Conservation (phyloP, 2,329 filamentous ascomycete genomes). For the Arthrocladium fulminans region DNA sequence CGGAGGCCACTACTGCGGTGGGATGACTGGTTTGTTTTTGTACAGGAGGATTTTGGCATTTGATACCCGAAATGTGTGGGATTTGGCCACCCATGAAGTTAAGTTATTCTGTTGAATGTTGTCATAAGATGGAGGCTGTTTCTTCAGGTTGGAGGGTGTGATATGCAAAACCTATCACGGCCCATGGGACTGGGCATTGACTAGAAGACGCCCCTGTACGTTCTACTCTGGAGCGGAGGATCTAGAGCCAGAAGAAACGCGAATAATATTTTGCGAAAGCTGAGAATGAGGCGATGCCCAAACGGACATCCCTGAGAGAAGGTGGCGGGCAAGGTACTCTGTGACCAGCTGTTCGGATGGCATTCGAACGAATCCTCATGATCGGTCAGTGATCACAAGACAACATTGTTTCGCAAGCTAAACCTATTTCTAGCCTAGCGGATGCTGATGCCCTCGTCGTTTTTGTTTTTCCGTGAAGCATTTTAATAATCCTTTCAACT, state of each 20-base stretch:
- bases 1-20: background rate
- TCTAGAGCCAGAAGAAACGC: too few species aligned
- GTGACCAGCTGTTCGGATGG: background rate
- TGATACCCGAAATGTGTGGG: background rate
- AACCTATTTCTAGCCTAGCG: background rate
- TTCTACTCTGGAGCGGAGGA: too few species aligned
- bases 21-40: background rate
- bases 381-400: background rate
- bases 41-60: background rate
- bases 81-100: background rate
- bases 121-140: background rate
- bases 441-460: background rate
- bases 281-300: too few species aligned
- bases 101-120: background rate
- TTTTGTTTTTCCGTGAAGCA: background rate
- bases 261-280: too few species aligned
- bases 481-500: background rate
- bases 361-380: background rate
- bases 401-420: background rate
- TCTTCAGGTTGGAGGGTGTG: background rate
- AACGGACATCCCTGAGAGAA: too few species aligned
- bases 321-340: too few species aligned
- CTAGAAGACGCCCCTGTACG: too few species aligned
- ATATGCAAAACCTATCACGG: too few species aligned
- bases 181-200: too few species aligned